phyloP scores from a whole-genome alignment of 1,139 yeast genomes.

The Hemisphaericaspora subhashii region DNA sequence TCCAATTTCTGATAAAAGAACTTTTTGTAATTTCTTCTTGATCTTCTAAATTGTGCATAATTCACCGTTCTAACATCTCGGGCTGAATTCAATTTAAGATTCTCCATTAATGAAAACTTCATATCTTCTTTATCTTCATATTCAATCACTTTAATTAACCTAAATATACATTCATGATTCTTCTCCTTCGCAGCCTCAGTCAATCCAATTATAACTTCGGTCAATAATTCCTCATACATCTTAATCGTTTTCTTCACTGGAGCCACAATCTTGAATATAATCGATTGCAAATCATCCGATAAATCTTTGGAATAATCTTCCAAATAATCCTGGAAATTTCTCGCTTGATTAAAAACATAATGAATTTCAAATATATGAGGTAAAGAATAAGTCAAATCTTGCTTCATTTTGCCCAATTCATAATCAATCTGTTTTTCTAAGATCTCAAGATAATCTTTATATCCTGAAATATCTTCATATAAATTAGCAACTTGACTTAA shows the following conservation, averaged over 20 bases:
- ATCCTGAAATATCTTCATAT: slow-evolving; percentile 60
- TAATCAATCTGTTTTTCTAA: slow-evolving; percentile 54
- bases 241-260: slow-evolving; percentile 51
- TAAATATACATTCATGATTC: slow-evolving; percentile 65
- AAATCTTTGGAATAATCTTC: slow-evolving; percentile 51
- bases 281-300: slow-evolving; percentile 69
- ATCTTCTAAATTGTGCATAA: slow-evolving; percentile 40
- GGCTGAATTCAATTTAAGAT: slow-evolving; percentile 31
- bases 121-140: slow-evolving; percentile 78
- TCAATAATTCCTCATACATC: slow-evolving; percentile 64
- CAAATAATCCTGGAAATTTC: slow-evolving; percentile 80
- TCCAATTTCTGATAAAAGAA: slow-evolving; percentile 64
- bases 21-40: slow-evolving; percentile 61
- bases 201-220: slow-evolving; percentile 59
- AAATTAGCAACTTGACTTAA: slow-evolving; percentile 69
- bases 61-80: slow-evolving; percentile 21
- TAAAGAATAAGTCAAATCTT: slow-evolving; percentile 56
- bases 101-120: slow-evolving; percentile 52
- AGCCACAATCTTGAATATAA: slow-evolving; percentile 58
- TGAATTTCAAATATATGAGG: slow-evolving; percentile 67
- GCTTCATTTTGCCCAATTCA: slow-evolving; percentile 50
- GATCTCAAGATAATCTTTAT: slow-evolving; percentile 50
- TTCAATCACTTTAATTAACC: slow-evolving; percentile 75
- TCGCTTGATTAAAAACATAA: slow-evolving; percentile 62
- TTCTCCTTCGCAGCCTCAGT: slow-evolving; percentile 72